These are phyloP conservation scores for Naematelia aurantialba DNA, from an alignment of 768 basidiomycete genomes.

Conservation along the genomic window DNA sequence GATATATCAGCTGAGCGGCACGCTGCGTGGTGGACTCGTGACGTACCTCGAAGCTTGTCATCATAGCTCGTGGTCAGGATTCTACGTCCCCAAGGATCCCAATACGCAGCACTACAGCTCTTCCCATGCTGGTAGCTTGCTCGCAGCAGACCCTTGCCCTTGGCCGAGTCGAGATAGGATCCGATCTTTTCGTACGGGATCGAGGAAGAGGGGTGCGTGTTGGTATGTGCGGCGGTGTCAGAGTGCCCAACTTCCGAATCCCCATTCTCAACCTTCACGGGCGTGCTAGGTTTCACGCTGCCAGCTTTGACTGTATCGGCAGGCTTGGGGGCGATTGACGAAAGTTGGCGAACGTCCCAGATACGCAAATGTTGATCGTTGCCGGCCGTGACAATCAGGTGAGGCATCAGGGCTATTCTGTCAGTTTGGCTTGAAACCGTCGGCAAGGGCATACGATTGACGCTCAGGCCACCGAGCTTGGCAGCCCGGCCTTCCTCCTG, in stretches of 20 bases:
- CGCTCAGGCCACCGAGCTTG: conserved; percentile 51
- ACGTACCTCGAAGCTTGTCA: conserved; percentile 50
- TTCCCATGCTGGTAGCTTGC: conserved; percentile 46
- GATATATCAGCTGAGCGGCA: not conserved
- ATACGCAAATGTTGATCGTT: conserved; percentile 49
- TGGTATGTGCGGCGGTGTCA: conserved; percentile 10
- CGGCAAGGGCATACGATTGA: conserved; percentile 41
- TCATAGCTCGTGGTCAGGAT: conserved; percentile 53
- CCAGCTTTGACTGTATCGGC: not conserved
- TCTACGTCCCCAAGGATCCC: conserved; percentile 51
- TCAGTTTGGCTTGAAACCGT: conserved; percentile 13
- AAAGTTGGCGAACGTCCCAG: conserved; percentile 48
- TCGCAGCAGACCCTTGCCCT: conserved; percentile 31
- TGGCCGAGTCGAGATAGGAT: conserved; percentile 16
- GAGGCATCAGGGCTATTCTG: conserved; percentile 41
- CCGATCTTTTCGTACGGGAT: conserved; percentile 24
- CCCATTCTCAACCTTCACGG: not conserved
- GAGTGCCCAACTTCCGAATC: not conserved
- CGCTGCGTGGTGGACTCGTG: too few relatives aligned
- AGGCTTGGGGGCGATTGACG: not conserved
- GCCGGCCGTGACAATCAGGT: conserved; percentile 47
- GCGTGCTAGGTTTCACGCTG: not conserved
- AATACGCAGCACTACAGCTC: conserved; percentile 51
- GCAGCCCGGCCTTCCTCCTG: conserved; percentile 39
- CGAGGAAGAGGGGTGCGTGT: conserved; percentile 20